Base-by-base conservation (phyloP, 306 rosid species). In the Quercus variabilis region DNA sequence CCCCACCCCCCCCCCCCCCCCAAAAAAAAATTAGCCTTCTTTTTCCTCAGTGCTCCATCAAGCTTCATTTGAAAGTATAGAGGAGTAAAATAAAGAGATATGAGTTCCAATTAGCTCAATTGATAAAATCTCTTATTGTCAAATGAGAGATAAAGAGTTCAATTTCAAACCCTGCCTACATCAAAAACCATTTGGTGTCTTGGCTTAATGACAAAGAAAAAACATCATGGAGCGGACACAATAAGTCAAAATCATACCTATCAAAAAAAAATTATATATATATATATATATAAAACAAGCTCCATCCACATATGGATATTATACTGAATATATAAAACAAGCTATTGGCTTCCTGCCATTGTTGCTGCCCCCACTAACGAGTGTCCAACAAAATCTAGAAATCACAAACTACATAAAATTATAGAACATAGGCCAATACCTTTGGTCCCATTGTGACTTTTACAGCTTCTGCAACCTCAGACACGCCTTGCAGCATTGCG, bases 401-500 rank as follows among this genome's bases (percentile, higher is more conserved):
- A 71, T 77, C 35, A 20, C 80, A 17, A 14, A 78, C 20, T 43
- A 13, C 12, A 21, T 33, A 56, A 71, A 82, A 64, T 5, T 8
- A 73, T 19, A 51, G 55, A 67, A 69, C 41, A 46, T 60, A 49
- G 75, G 30, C 19, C 64, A 69, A 73, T 80, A 94, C 99, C 99
- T 92, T 92, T 17, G 98, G 99, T 69, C 99, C 97, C 99, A 95
- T 95, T 20, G 99, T 95, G 57, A 95, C 98, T 91, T 95, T 95
- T 5, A 95, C 99, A 63, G 99, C 99, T 11, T 93, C 97, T 18
- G 99, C 98, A 52, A 95, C 97, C 84, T 92, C 92, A 33, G 98
- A 85, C 52, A 95, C 98, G 9, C 99, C 99, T 76, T 86, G 92
- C 28, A 95, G 81, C 85, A 95, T 86, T 57, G 98, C 91, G 18